Evolutionary conservation across 164 flowering plant species (phyloP).

Genomic region (Cinnamomum chago): DNA sequence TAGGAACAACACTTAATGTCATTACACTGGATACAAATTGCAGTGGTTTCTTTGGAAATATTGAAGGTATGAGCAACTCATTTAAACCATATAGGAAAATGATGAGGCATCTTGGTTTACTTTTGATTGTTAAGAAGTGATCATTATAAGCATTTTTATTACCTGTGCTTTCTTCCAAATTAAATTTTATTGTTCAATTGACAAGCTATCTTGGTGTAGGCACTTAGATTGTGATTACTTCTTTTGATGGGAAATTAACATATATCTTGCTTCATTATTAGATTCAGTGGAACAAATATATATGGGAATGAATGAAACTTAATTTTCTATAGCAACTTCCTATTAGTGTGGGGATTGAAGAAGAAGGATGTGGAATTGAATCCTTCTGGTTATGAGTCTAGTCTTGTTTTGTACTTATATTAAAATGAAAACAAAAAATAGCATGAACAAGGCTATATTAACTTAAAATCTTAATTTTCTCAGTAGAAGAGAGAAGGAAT

Average conservation of each 20-base stretch:
- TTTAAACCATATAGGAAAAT: neutral
- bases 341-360: too few relatives aligned
- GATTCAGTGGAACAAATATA: neutral
- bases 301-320: neutral
- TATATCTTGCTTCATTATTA: neutral
- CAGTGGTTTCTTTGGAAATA: slow-evolving; percentile 70
- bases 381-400: neutral
- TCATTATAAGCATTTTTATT: neutral
- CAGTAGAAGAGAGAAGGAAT: too few relatives aligned
- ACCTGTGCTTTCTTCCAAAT: neutral
- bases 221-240: neutral
- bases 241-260: neutral
- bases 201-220: neutral
- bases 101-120: neutral
- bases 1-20: slow-evolving; percentile 41
- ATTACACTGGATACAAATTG: slow-evolving; percentile 54
- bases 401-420: neutral
- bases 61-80: slow-evolving; percentile 49
- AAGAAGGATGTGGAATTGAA: neutral
- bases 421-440: too few relatives aligned
- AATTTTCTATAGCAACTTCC: neutral
- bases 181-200: neutral
- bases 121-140: neutral
- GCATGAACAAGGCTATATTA: too few relatives aligned
- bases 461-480: too few relatives aligned